Conservation (phyloP, 2,329 filamentous ascomycete species). For the Penicillium sclerotigenum region DNA sequence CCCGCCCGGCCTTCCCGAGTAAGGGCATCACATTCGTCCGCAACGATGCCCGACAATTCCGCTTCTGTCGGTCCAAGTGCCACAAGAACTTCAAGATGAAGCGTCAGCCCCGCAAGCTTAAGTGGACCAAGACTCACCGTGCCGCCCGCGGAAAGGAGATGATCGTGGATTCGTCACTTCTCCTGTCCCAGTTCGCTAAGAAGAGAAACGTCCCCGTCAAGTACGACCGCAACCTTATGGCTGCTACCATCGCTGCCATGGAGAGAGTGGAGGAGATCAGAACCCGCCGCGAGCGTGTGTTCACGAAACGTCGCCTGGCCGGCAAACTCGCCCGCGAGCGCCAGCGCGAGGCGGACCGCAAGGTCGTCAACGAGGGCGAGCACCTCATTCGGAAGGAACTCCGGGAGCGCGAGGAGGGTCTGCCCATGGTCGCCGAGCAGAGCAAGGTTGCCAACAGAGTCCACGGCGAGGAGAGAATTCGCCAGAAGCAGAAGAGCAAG, state of each 20-base stretch:
- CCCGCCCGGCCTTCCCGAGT: conserved; percentile 62
- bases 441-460: conserved; percentile 37
- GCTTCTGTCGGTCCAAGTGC: conserved; percentile 66
- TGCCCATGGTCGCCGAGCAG: conserved; percentile 33
- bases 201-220: conserved; percentile 91
- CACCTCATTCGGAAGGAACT: conserved; percentile 78
- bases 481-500: conserved; percentile 45
- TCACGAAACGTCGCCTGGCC: conserved; percentile 91
- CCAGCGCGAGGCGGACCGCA: conserved; percentile 74
- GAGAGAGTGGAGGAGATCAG: conserved; percentile 83
- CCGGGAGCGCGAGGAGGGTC: conserved; percentile 55
- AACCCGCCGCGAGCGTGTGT: conserved; percentile 76
- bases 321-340: conserved; percentile 72
- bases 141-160: conserved; percentile 79
- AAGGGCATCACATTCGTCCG: conserved; percentile 66
- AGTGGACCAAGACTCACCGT: conserved; percentile 94
- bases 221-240: conserved; percentile 90
- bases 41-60: conserved; percentile 64
- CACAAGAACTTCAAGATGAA: conserved; percentile 93
- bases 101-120: conserved; percentile 93
- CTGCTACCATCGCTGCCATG: conserved; percentile 89
- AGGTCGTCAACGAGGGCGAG: conserved; percentile 86
- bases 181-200: conserved; percentile 70
- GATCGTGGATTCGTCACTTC: conserved; percentile 88
- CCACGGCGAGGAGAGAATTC: conserved; percentile 41